phyloP scores from a whole-genome alignment of 306 rosid genomes.

The Prunus dulcis region DNA sequence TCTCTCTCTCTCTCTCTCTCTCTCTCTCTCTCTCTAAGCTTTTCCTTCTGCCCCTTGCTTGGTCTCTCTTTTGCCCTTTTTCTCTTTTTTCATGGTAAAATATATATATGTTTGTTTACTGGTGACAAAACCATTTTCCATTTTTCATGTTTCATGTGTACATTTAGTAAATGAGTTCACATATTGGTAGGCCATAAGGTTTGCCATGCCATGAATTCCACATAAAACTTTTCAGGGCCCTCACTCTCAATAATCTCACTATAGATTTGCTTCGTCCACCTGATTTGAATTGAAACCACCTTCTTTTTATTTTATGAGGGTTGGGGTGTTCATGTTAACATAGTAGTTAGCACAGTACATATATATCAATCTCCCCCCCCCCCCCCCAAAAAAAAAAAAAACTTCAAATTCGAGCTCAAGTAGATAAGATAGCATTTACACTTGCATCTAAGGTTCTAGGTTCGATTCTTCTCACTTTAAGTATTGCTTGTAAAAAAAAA shows the following conservation, averaged over 20 bases:
- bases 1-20: slow-evolving; percentile 5
- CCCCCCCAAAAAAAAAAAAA: not conserved
- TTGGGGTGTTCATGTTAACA: not conserved
- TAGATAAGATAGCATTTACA: too few species aligned
- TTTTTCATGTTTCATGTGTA: not conserved
- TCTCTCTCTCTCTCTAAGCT: not conserved
- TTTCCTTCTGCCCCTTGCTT: not conserved
- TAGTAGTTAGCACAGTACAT: not conserved
- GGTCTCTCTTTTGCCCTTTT: not conserved
- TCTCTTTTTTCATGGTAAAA: not conserved
- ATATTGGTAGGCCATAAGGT: slow-evolving; percentile 24
- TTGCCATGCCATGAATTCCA: slow-evolving; percentile 28
- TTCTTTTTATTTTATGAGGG: not conserved
- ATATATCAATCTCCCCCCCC: not conserved
- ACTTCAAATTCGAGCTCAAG: too few species aligned
- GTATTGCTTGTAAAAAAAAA: not conserved
- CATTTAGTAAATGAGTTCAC: not conserved
- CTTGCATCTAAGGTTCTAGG: accelerated
- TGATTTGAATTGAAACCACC: slow-evolving; percentile 5
- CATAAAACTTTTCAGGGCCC: slow-evolving; percentile 20
- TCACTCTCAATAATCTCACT: not conserved
- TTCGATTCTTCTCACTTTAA: too few species aligned
- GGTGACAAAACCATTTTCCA: slow-evolving; percentile 1
- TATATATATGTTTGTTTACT: not conserved
- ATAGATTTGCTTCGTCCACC: slow-evolving; percentile 28